Base-by-base conservation (phyloP, 139 green algal genomes). In the Tetradesmus lagerheimii region DNA sequence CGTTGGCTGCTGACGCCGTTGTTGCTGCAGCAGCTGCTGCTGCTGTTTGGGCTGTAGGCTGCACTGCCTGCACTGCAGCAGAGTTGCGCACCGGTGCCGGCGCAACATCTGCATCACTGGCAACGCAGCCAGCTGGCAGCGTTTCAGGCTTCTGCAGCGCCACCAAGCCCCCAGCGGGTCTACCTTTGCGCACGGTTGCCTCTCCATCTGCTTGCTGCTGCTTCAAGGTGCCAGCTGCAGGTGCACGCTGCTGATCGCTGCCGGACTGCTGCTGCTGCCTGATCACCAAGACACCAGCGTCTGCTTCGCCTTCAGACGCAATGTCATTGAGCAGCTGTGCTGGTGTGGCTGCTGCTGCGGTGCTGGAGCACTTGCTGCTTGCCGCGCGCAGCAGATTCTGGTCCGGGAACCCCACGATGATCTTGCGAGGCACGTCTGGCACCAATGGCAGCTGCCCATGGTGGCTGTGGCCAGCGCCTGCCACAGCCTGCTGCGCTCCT, bases 331-430 rank as follows among this genome's bases (percentile, higher is more conserved):
- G 16, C 16, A 27, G 76, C 76, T 53, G 76, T 39, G 35, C 43
- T 41, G 41, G 0, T 41, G 29, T 15, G 2, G 12, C 29, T 67
- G 80, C 80, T 66, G 80, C 80, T 41, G 43, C 43, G 1, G 2
- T 25, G 12, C 23, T 74, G 80, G 6, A 38, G 41, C 25, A 4
- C 78, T 38, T 53, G 76, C 76, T 82, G 35, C 18, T 34, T 45
- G 37, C 37, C 31, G 23, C 2, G 34, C 18, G 80, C 29, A 34
- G 39, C 37, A 53, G 43, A 25, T 27, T 38, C 43, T 71, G 43
- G 15, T 74, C 85, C 9, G 85, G 85, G 39, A 89, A 89, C 0
- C 85, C 85, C n/a, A 89, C 85, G 50, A 89, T 89, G 25, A 89
- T 89, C 67, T 66, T 83, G 43, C 74, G 43, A 25, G 85, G 85